phyloP scores from a whole-genome alignment of 257 asterid species.

The Salvia miltiorrhiza region DNA sequence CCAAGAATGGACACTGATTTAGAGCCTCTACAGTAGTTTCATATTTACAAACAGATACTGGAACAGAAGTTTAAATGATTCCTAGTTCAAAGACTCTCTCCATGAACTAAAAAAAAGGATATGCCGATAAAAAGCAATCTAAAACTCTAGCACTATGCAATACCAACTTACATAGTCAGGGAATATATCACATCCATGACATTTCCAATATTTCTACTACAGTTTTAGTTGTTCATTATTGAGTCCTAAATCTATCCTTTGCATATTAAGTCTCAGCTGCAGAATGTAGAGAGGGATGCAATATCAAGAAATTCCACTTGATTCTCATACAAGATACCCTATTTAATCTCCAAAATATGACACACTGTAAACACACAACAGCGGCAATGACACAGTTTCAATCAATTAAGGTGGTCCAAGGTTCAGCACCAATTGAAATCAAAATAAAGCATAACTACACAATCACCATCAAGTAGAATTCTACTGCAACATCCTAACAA shows the following conservation, averaged over 20 bases:
- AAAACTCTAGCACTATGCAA: not conserved
- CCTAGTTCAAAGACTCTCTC: not conserved
- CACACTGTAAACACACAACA: not conserved
- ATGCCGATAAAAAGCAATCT: not conserved
- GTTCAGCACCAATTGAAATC: not conserved
- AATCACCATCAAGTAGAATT: not conserved
- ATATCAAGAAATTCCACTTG: not conserved
- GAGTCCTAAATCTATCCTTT: not conserved
- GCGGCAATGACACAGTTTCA: not conserved
- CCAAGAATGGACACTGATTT: slow-evolving; percentile 20
- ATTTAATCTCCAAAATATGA: not conserved
- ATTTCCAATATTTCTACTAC: too few species aligned
- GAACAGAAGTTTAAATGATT: not conserved
- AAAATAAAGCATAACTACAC: slow-evolving; percentile 5
- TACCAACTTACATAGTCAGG: not conserved
- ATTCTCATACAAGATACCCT: not conserved
- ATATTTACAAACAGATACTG: not conserved
- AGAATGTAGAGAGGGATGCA: not conserved
- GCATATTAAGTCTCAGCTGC: not conserved
- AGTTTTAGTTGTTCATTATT: too few species aligned
- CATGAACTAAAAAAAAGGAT: not conserved
- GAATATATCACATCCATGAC: not conserved
- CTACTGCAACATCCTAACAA: slow-evolving; percentile 6
- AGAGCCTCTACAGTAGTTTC: not conserved
- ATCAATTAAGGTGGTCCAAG: not conserved